Base-by-base conservation (phyloP, 139 green algal species). In the Pseudopediastrum boryanum region DNA sequence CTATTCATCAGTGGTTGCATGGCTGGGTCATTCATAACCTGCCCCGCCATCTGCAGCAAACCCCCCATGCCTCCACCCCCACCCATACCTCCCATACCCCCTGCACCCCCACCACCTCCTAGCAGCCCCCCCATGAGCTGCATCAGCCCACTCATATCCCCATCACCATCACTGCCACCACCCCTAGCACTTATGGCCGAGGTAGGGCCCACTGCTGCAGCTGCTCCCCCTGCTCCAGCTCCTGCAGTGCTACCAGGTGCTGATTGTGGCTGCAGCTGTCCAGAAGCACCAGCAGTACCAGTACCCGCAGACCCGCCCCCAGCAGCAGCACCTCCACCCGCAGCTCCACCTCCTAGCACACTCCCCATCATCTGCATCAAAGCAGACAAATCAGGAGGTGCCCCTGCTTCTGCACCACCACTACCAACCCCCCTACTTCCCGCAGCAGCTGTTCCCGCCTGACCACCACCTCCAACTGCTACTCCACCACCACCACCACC, bases 1-100 rank as follows among this genome's bases (percentile, higher is more conserved):
- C 74, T 33, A 29, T 56, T 71, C 2, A 89, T 65, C 44, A 89
- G 59, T 10, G 85, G 85, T 39, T 83, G 77, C 85, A 89, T 89
- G 35, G 67, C 68, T 6, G 85, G 85, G 63, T 89, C 85, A 10
- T 38, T 81, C 3, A 74, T 67, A 12, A 89, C 70, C 43, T 72
- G 59, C 29, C 78, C 69, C n/a, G 85, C 85, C 71, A 85, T 78
- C 72, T 86, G 81, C 38, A 89, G 42, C 12, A 89, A 68, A 0
- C 81, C 81, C 12, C 73, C 84, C 72, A 89, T 76, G 23, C 81
- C 78, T 31, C 77, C 81, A 13, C 54, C 77, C 9, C 73, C 77
- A 5, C 48, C 67, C 10, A 65, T 77, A 23, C 72, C 73, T 0
- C 16, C 74, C 23, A 43, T 35, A 39, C 67, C n/a, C n/a, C n/a